Evolutionary conservation across 805 yeast species (phyloP), one percentile per base, ranked within the genome.

Genomic region (Candida schatavii): DNA sequence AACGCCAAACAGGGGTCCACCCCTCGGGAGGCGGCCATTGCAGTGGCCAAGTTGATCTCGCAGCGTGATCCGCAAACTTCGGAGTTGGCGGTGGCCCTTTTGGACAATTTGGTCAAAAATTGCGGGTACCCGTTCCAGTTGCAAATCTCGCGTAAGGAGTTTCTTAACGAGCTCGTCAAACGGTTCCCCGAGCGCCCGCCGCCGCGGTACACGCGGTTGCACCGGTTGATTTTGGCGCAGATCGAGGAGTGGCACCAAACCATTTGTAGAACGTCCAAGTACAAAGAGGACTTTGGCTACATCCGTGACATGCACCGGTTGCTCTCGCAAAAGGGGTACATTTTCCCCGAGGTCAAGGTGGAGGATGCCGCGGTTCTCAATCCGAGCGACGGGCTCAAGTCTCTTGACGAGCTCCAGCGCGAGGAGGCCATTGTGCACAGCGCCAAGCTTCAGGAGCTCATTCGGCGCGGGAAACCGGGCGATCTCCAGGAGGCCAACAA

Each of bases 221-320:
- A 93, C 61, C 74, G 88, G 58, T 73, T 89, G 52, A 81, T 91
- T 48, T 73, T 93, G 56, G 90, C 93, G 45, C 88, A 90, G 43
- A 85, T 93, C 55, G 96, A 91, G 64, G 98, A 93, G 63, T 93
- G 99, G 99, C 82, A 87, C 60, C 95, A 88, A 61, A 91, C 98
- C 1, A 81, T 93, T 42, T 91, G 97, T 64, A 81, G 83, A 55
- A 88, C 93, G 40, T 81, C 96, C 21, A 77, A 88, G 56, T 87
- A 93, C 64, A 88, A 87, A 59, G 95, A 89, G 34, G 99, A 93
- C 61, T 72, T 93, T 54, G 93, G 90, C 2, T 88, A 85, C 61
- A 86, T 93, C 51, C 80, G 93, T 51, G 99, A 93, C 59, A 93
- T 93, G 99, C 96, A 90, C 70, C 76, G 97, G 42, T 72, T 93